Percentiles rank a stretch among this genome's conserved stretches.
Evolutionary conservation across 345 rosid species (phyloP).

Genomic region (Aquilaria yunnanensis): DNA sequence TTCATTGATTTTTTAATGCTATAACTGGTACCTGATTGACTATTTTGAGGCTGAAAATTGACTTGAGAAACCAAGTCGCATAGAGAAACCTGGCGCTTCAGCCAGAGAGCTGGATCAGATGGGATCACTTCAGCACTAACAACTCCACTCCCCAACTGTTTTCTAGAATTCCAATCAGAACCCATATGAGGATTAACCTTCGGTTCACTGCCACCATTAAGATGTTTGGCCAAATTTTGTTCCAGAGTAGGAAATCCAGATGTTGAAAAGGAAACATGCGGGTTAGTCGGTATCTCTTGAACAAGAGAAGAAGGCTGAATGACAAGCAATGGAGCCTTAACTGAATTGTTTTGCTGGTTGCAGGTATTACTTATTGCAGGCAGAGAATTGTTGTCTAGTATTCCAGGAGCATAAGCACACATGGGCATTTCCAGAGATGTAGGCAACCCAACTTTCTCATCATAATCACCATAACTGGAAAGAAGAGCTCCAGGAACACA

Average conservation of each 20-base stretch:
- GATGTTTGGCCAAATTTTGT: slow-evolving; percentile 14
- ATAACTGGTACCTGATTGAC: slow-evolving; percentile 11
- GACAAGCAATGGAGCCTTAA: slow-evolving; percentile 21
- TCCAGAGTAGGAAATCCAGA: slow-evolving; percentile 14
- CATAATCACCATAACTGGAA: slow-evolving; percentile 43
- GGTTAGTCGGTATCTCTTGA: slow-evolving; percentile 19
- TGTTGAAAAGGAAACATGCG: slow-evolving; percentile 16
- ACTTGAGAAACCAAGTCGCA: slow-evolving; percentile 18
- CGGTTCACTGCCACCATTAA: slow-evolving; percentile 2
- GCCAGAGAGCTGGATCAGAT: slow-evolving; percentile 38
- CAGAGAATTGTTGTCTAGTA: slow-evolving; percentile 26
- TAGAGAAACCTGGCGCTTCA: slow-evolving; percentile 39
- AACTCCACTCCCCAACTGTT: slow-evolving; percentile 15
- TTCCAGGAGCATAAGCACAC: slow-evolving; percentile 21
- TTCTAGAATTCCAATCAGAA: slow-evolving; percentile 14
- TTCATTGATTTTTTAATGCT: slow-evolving; percentile 27
- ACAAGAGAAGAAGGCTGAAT: slow-evolving; percentile 19
- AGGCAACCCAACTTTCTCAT: slow-evolving; percentile 39
- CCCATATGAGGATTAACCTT: slow-evolving; percentile 14
- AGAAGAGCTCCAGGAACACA: slow-evolving; percentile 67
- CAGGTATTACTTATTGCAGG: slow-evolving; percentile 23
- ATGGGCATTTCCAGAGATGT: slow-evolving; percentile 33
- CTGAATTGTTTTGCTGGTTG: slow-evolving; percentile 40
- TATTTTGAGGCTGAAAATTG: slow-evolving; percentile 12
- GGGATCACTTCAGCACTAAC: slow-evolving; percentile 45